phyloP scores from a whole-genome alignment of 805 yeast species.

The Barnettozyma vustinii region DNA sequence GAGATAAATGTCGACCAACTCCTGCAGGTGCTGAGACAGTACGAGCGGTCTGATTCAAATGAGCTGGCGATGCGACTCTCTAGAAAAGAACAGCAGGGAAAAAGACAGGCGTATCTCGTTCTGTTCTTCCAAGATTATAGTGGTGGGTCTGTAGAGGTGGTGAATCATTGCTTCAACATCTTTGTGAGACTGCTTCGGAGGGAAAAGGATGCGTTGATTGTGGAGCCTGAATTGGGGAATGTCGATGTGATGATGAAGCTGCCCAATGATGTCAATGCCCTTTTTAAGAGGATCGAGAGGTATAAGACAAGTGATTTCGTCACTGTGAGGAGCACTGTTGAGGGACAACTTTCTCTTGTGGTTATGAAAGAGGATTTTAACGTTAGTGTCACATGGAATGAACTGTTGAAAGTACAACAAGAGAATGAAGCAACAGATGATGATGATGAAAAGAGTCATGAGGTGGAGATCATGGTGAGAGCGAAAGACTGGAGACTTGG shows the following conservation, averaged over 20 bases:
- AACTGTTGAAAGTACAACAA: conserved; percentile 38
- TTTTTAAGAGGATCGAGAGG: conserved; percentile 61
- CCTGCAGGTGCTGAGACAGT: conserved; percentile 50
- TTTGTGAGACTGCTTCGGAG: conserved; percentile 61
- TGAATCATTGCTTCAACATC: conserved; percentile 62
- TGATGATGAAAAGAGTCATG: conserved; percentile 25
- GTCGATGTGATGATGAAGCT: conserved; percentile 50
- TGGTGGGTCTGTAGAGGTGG: conserved; percentile 34
- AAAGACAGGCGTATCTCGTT: conserved; percentile 47
- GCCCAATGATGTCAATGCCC: conserved; percentile 42
- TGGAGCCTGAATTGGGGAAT: conserved; percentile 58
- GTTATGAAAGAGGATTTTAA: conserved; percentile 48
- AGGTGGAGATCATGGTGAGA: conserved; percentile 44
- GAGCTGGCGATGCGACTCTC: conserved; percentile 49
- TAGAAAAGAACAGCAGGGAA: conserved; percentile 25
- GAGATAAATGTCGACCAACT: conserved; percentile 61
- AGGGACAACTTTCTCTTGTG: conserved; percentile 46
- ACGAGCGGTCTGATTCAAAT: conserved; percentile 46
- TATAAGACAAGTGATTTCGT: conserved; percentile 50
- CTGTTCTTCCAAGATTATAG: conserved; percentile 45
- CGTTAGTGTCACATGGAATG: conserved; percentile 58
- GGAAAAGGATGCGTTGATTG: conserved; percentile 44
- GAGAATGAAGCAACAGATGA: conserved; percentile 9
- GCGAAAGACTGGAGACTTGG: conserved; percentile 68
- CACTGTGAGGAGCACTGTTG: conserved; percentile 42